phyloP scores from a whole-genome alignment of 306 rosid genomes.

The Adenanthera pavonina region DNA sequence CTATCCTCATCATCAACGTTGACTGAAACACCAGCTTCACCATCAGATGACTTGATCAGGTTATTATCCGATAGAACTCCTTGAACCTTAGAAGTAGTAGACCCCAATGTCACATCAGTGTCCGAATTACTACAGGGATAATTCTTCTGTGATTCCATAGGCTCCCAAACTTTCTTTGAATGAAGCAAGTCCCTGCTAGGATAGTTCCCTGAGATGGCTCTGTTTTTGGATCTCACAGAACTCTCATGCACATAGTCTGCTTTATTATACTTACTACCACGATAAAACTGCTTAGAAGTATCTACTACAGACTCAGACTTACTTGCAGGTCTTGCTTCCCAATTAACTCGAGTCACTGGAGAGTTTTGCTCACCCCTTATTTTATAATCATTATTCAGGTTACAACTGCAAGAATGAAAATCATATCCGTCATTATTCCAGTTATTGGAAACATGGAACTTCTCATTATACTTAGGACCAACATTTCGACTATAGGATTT shows the following conservation, averaged over 20 bases:
- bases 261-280: conserved; percentile 52
- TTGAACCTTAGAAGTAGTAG: conserved; percentile 44
- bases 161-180: conserved; percentile 73
- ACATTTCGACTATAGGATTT: conserved; percentile 70
- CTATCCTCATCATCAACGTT: conserved; percentile 44
- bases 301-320: conserved; percentile 61
- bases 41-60: conserved; percentile 45
- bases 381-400: conserved; percentile 66
- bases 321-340: conserved; percentile 62
- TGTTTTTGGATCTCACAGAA: conserved; percentile 54
- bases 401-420: conserved; percentile 79
- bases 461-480: conserved; percentile 73
- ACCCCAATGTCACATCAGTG: conserved; percentile 53
- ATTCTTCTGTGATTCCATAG: conserved; percentile 66
- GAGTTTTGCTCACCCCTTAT: conserved; percentile 65
- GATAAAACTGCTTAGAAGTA: conserved; percentile 59
- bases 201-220: conserved; percentile 47
- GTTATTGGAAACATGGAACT: conserved; percentile 61
- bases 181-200: conserved; percentile 51
- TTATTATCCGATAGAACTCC: conserved; percentile 41
- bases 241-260: conserved; percentile 51
- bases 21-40: conserved; percentile 38
- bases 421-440: conserved; percentile 69
- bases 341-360: conserved; percentile 50
- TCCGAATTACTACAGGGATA: conserved; percentile 63